Evolutionary conservation across 139 green algal species (phyloP).

Genomic region (Gonium pectorale): DNA sequence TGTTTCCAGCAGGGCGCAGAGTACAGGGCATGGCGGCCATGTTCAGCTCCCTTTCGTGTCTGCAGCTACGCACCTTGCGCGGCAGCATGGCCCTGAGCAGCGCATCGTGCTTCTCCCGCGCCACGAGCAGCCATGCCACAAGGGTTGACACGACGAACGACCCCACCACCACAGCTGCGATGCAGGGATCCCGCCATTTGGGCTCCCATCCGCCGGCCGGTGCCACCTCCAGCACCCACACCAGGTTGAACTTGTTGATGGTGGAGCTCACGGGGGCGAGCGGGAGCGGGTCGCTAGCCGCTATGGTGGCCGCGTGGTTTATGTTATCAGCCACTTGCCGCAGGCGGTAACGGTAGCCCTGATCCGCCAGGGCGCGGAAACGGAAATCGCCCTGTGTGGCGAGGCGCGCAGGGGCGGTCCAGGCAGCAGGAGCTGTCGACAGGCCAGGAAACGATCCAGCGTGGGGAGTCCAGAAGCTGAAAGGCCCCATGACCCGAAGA

Average conservation of each 20-base stretch:
- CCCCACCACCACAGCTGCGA: conserved; percentile 49
- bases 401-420: too few species aligned
- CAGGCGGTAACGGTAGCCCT: conserved; percentile 26
- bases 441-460: too few species aligned
- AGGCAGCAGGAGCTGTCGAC: too few species aligned
- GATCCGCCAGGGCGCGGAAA: neutral
- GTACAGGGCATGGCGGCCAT: too few species aligned
- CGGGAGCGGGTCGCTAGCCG: neutral
- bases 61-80: too few species aligned
- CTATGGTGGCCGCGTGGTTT: conserved; percentile 2
- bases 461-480: too few species aligned
- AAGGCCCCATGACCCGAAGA: too few species aligned
- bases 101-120: conserved; percentile 33
- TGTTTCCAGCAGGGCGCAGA: too few species aligned
- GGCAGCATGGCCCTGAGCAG: conserved; percentile 42
- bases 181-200: conserved; percentile 33
- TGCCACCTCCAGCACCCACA: conserved; percentile 51
- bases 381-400: neutral
- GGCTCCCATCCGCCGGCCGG: conserved; percentile 36
- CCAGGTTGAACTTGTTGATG: conserved; percentile 30
- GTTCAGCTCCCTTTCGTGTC: too few species aligned
- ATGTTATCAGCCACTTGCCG: neutral
- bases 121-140: conserved; percentile 44
- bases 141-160: conserved; percentile 26
- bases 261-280: neutral